These are phyloP conservation scores for Annulohypoxylon stygium DNA, from an alignment of 495 filamentous ascomycete species.

Conservation along the genomic window DNA sequence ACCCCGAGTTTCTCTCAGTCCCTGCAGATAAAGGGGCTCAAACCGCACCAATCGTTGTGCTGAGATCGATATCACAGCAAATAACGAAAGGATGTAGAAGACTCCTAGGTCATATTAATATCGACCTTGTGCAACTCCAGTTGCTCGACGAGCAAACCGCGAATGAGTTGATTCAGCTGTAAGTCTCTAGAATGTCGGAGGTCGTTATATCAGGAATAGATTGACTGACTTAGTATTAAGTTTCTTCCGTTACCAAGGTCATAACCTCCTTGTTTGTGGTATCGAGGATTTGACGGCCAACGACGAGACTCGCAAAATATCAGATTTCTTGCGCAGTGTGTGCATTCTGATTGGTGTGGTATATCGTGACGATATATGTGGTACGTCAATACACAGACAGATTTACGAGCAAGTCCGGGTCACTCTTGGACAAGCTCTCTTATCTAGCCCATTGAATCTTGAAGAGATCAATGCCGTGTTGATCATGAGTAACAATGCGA, in stretches of 20 bases:
- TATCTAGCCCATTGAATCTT: slow-evolving; percentile 48
- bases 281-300: slow-evolving; percentile 49
- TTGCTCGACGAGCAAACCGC: slow-evolving; percentile 49
- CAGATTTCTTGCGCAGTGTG: slow-evolving; percentile 48
- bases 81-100: slow-evolving; percentile 44
- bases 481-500: slow-evolving; percentile 53
- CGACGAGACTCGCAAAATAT: slow-evolving; percentile 47
- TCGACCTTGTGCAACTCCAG: slow-evolving; percentile 49
- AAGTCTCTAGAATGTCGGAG: slow-evolving; percentile 3
- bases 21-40: slow-evolving; percentile 50
- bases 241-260: slow-evolving; percentile 46
- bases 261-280: slow-evolving; percentile 45
- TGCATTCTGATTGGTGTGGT: slow-evolving; percentile 50
- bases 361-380: slow-evolving; percentile 49
- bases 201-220: not conserved
- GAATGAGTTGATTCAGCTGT: slow-evolving; percentile 48
- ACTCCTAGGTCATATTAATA: slow-evolving; percentile 39
- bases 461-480: slow-evolving; percentile 51
- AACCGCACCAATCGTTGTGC: slow-evolving; percentile 47
- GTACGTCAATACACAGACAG: slow-evolving; percentile 41
- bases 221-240: slow-evolving; percentile 19
- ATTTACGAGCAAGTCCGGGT: slow-evolving; percentile 49
- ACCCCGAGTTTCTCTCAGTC: slow-evolving; percentile 43
- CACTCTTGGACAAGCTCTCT: slow-evolving; percentile 46
- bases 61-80: slow-evolving; percentile 48